Base-by-base conservation (phyloP, 1,284 basidiomycete species). In the Grifola frondosa region DNA sequence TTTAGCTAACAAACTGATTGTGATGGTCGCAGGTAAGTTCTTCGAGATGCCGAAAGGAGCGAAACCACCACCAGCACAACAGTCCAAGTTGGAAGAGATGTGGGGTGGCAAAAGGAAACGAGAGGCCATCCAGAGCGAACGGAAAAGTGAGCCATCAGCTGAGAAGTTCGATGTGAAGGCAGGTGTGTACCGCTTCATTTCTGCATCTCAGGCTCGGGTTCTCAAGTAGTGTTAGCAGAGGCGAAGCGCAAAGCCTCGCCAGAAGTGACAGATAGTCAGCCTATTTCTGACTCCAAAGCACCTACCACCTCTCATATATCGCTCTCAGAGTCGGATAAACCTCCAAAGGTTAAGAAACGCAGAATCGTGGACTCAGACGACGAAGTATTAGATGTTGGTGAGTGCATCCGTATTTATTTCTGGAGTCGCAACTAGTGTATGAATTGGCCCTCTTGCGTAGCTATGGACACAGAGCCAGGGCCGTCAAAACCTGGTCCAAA, bases 41-140 rank as follows among this genome's bases (percentile, higher is more conserved):
- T 79, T 89, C 50, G 70, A 74, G 39, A 84, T 87, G 81, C 82
- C 87, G 0, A 74, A 75, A 50, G 73, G 71, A 29, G 60, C 64
- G 30, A 88, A 85, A 61, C 54, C 75, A 20, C 63, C 81, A 3
- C 81, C 83, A 8, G 75, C 68, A 24, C 85, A 88, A 49, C 86
- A 89, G 62, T 71, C 85, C 16, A 88, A 69, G 55, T 73, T 91
- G 24, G 73, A 76, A 48, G 84, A 88, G 46, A 73, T 87, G 70
- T 90, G 85, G 84, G 71, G 71, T 28, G 70, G 67, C 49, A 80
- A 78, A 61, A 76, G 69, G 57, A 69, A 66, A 48, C 53, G 54
- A 47, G 60, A 58, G 31, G 44, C 58, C 28, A 69, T 30, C 30
- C 35, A 37, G 32, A 39, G 36, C 10, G 30, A 12, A 49, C 43